Base-by-base conservation (phyloP, 2,329 filamentous ascomycete species). In the Stenocarpella maydis region DNA sequence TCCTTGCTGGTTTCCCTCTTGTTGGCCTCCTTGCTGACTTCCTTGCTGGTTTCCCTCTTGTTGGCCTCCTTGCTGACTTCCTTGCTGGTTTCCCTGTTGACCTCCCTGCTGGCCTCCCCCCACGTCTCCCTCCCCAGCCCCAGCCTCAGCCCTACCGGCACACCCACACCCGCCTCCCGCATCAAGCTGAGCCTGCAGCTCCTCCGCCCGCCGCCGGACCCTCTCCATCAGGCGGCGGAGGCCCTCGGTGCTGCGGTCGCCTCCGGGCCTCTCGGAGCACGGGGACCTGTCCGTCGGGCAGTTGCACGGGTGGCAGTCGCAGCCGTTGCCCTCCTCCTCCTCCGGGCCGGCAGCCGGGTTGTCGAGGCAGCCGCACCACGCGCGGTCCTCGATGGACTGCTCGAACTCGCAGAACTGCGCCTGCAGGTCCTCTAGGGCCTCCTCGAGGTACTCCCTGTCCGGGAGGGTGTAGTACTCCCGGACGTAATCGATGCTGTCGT, bases 301-400 rank as follows among this genome's bases (percentile, higher is more conserved):
- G 34, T 21, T 41, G 53, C 53, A 58, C 14, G 53, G 53, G 53
- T 41, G 6, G 53, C 53, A 58, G 53, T 24, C 53, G 53, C 53
- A 58, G 34, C 37, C 34, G 53, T 55, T 24, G n/a, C 17, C 34
- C 6, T 4, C 31, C 0, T 5, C 31, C 4, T 10, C 28, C 28
- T 31, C 2, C 8, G 2, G 26, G 31, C 10, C 12, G 31, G 52
- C 19, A n/a, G 31, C 31, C 31, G n/a, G 7, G 31, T 54, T 28
- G 24, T 28, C 54, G 54, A 31, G 0, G 55, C 55, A 61, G 55
- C 15, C 3, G 41, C 55, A 61, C 5, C 31, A 34, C 14, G 6
- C 14, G 39, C 39, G 7, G 37, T 15, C 26, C 3, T 24, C 54
- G 54, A 58, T 41, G 7, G 15, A 19, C 9, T 19, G 14, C 53